Evolutionary conservation across 768 basidiomycete species (phyloP), one percentile per base, ranked within the genome.

Genomic region (Xerocomellus amylosporus): DNA sequence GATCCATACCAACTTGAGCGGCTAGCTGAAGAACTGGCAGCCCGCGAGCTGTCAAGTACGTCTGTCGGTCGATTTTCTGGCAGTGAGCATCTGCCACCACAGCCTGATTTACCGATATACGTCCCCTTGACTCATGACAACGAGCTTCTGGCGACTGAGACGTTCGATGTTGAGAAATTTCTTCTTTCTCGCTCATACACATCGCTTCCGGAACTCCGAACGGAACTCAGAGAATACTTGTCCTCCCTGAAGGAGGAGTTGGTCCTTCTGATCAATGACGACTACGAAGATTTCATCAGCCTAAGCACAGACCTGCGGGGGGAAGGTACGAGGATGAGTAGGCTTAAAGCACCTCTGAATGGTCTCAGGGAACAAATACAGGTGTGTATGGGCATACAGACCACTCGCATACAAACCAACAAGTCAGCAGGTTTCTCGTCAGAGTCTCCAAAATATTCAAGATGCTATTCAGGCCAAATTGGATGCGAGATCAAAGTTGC

Each of bases 211-310:
- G 96, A 98, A 70, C 77, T 98, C 31, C 86, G 94, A 49, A 72
- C 83, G 4, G 95, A 99, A 68, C 77, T 99, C 20, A 81, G 93
- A 31, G 85, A 92, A 49, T 98, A 98, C 69, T 77, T 93, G 55
- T 81, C 83, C 0, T 75, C 79, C 10, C 74, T 99, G 58, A 93
- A 96, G 71, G 92, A 95, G 68, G 96, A 97, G 68, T 80, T 99
- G 34, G 93, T 98, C 30, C 86, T 86, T 64, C 84, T 98, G 64
- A 97, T 98, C 69, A 98, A 99, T 71, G 88, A 93, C 62, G 97
- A 98, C 73, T 99, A 98, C 65, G 94, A 94, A 69, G 94, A 94
- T 14, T 99, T 98, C 68, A 96, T 98, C 64, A 93, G 90, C 62
- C 77, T 99, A 30, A 95, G 95, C 59, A 94, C 95, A 4, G 93